Percentiles rank a stretch among this genome's conserved stretches.
These are phyloP conservation scores for Backusella parvicylindrica DNA, from an alignment of 192 early-diverging fungal genomes.

Conservation along the genomic window DNA sequence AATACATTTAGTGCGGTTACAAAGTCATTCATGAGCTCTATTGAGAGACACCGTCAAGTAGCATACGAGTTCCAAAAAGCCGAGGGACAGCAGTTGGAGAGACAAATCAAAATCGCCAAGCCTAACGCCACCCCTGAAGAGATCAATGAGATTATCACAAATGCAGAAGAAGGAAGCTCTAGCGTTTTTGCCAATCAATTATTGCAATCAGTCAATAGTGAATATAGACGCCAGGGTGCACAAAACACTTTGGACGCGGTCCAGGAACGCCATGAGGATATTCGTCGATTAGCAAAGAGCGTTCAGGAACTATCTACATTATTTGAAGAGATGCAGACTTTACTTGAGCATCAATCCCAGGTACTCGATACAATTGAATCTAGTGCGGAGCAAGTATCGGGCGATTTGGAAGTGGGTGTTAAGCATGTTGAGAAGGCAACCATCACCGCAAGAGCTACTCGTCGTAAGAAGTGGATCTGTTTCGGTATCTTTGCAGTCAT, in stretches of 20 bases:
- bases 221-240: conserved; percentile 37
- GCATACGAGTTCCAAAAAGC: conserved; percentile 31
- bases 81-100: conserved; percentile 28
- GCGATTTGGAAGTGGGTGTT: conserved; percentile 61
- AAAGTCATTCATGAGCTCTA: conserved; percentile 29
- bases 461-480: conserved; percentile 60
- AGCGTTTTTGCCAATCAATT: conserved; percentile 59
- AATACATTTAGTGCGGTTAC: conserved; percentile 30
- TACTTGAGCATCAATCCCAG: conserved; percentile 43
- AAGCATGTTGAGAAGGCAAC: conserved; percentile 55
- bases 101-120: conserved; percentile 36
- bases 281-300: conserved; percentile 50
- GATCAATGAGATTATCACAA: conserved; percentile 50
- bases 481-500: conserved; percentile 38
- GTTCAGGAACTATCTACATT: conserved; percentile 54
- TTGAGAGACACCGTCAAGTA: conserved; percentile 26
- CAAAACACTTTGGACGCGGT: conserved; percentile 54
- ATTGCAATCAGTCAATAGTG: conserved; percentile 41
- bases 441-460: conserved; percentile 35
- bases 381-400: conserved; percentile 42
- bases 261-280: conserved; percentile 59
- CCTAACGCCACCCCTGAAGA: conserved; percentile 59
- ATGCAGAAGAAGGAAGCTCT: conserved; percentile 37
- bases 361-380: conserved; percentile 30
- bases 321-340: conserved; percentile 62